Conservation (phyloP, 441 rosid genomes). For the Eruca vesicaria region DNA sequence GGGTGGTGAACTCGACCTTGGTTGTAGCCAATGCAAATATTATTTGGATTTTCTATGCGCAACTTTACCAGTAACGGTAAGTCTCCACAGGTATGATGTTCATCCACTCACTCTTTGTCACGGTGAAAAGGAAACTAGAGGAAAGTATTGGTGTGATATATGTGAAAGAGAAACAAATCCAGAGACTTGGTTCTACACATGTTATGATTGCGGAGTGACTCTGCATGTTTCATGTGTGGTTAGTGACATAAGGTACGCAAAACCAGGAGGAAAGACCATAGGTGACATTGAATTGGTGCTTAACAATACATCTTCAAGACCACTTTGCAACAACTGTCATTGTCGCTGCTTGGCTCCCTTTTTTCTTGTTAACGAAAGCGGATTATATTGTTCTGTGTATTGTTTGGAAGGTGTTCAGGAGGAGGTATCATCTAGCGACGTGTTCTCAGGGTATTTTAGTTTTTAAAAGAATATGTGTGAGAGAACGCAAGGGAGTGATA, state of each 20-base stretch:
- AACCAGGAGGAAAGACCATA: not conserved
- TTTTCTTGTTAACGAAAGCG: not conserved
- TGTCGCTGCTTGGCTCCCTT: not conserved
- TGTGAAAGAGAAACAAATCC: not conserved
- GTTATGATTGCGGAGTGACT: not conserved
- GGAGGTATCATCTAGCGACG: not conserved
- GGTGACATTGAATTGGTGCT: not conserved
- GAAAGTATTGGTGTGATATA: not conserved
- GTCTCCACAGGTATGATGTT: not conserved
- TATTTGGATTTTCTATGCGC: constrained; percentile 4
- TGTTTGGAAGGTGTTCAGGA: not conserved
- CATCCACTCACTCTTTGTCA: constrained; percentile 24
- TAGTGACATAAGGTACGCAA: not conserved
- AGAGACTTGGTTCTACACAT: not conserved
- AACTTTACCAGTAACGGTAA: not conserved
- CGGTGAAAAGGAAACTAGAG: not conserved
- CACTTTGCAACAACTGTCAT: not conserved
- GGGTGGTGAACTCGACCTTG: not conserved
- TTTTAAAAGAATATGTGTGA: too few relatives aligned
- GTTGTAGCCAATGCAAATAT: not conserved
- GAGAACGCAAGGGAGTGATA: too few relatives aligned
- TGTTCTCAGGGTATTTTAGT: too few relatives aligned
- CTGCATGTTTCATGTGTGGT: not conserved
- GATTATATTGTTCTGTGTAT: not conserved
- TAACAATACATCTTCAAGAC: not conserved